Conservation (phyloP, 2,329 filamentous ascomycete genomes). For the Didymella glomerata region DNA sequence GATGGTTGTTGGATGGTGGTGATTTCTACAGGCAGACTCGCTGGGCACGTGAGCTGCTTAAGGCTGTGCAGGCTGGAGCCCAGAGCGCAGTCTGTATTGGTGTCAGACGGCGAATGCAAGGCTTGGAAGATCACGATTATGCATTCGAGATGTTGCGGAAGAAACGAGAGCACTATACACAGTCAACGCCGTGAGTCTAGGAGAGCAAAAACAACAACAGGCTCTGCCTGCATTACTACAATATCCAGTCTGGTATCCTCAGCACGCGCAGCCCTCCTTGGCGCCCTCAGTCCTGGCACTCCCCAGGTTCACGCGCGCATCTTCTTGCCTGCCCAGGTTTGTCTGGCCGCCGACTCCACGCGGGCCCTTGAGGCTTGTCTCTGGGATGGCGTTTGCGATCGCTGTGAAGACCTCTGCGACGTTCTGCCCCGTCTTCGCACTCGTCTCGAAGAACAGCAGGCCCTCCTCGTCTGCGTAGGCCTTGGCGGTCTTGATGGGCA, state of each 20-base stretch:
- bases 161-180: conserved; percentile 11
- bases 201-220: conserved; percentile 8
- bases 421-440: conserved; percentile 93
- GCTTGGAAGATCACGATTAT: neutral
- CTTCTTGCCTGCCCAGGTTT: conserved; percentile 64
- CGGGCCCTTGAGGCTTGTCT: conserved; percentile 91
- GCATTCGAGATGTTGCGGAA: neutral
- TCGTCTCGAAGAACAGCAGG: conserved; percentile 96
- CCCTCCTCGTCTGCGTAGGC: conserved; percentile 94
- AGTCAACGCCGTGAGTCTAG: conserved; percentile 2
- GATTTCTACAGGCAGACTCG: conserved; percentile 1
- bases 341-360: conserved; percentile 70
- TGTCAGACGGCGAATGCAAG: neutral
- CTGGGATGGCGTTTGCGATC: conserved; percentile 96
- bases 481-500: conserved; percentile 90
- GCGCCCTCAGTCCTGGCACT: conserved; percentile 74
- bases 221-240: conserved; percentile 18
- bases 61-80: neutral
- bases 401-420: conserved; percentile 97
- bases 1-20: neutral
- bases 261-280: conserved; percentile 94
- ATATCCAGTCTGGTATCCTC: conserved; percentile 22
- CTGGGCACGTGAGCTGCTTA: neutral
- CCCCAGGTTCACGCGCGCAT: conserved; percentile 82
- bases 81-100: neutral